Base-by-base conservation (phyloP, 75 land plant species). In the Cupressus sempervirens region DNA sequence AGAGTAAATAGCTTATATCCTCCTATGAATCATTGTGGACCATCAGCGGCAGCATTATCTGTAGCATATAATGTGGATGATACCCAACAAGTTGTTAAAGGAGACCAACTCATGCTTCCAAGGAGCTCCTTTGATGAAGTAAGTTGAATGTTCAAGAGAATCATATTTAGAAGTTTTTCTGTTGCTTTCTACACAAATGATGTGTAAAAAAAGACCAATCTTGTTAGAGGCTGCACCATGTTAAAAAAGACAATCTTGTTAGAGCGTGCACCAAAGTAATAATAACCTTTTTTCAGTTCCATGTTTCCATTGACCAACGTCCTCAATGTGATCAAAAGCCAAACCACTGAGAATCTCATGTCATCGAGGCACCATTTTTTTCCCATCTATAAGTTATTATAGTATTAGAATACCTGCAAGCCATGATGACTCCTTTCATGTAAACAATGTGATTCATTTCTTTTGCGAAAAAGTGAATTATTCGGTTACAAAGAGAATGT, bases 101-200 rank as follows among this genome's bases (percentile, higher is more conserved):
- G 23, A 29, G 56, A 52, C 83, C 65, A 52, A 50, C 34, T 82
- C 30, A 12, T 40, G 46, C 30, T 34, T 54, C 65, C 40, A 52
- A 45, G 38, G 32, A 45, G 32, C 58, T 52, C 56, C 65, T 54
- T 82, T 16, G 83, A 82, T 54, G 83, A 82, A 82, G 83, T 82
- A 82, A 82, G 83, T 82, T 82, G 40, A 82, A 14, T 54, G 36
- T 12, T 52, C 12, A 79, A 45, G 48, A n/a, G 48, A 79, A 79
- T 50, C 53, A 50, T 14, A 50, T 50, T 50, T 50, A 50, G 53
- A 50, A 50, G 13, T 50, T 50, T 38, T 50, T 50, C 53, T 13
- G 53, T 50, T 50, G 53, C 53, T 50, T 50, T 13, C 1, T 56
- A 18, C 62, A 56, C 50, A 48, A 48, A 48, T 9, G 9, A 48